phyloP scores from a whole-genome alignment of 345 rosid genomes.

The Turnera subulata region DNA sequence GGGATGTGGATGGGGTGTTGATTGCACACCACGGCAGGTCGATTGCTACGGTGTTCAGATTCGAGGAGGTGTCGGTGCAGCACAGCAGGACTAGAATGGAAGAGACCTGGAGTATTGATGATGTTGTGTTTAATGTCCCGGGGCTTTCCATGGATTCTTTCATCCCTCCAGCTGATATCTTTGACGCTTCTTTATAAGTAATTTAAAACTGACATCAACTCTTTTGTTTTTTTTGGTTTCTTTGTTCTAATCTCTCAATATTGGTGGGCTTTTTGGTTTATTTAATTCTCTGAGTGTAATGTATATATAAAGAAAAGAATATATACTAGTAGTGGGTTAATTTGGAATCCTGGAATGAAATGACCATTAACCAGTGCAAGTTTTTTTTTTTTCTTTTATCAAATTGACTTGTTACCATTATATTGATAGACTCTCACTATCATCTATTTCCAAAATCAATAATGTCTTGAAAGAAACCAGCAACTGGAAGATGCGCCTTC shows the following conservation, averaged over 20 bases:
- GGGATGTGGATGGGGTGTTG: slow-evolving; percentile 76
- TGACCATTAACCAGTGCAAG: no score
- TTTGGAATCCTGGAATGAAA: no score
- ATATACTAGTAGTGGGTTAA: no score
- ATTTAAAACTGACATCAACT: slow-evolving; percentile 4
- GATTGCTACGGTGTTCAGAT: slow-evolving; percentile 80
- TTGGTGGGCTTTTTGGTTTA: slow-evolving; percentile 19
- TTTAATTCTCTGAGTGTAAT: slow-evolving; percentile 1
- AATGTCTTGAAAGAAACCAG: no score
- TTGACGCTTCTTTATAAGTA: slow-evolving; percentile 30
- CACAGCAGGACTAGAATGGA: slow-evolving; percentile 86
- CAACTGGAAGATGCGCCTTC: no score
- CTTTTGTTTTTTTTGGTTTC: not conserved
- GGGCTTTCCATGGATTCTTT: slow-evolving; percentile 84
- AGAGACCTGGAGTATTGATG: slow-evolving; percentile 87
- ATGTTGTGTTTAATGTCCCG: slow-evolving; percentile 82
- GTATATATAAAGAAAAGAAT: slow-evolving; percentile 1
- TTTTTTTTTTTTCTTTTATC: no score
- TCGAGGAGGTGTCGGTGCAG: slow-evolving; percentile 66
- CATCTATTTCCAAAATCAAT: no score
- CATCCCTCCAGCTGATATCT: slow-evolving; percentile 91
- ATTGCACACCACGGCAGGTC: slow-evolving; percentile 85
- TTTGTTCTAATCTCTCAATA: slow-evolving; percentile 1
- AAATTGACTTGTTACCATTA: no score
- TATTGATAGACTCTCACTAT: no score